Conservation (phyloP, 345 rosid species). For the Draba incana region DNA sequence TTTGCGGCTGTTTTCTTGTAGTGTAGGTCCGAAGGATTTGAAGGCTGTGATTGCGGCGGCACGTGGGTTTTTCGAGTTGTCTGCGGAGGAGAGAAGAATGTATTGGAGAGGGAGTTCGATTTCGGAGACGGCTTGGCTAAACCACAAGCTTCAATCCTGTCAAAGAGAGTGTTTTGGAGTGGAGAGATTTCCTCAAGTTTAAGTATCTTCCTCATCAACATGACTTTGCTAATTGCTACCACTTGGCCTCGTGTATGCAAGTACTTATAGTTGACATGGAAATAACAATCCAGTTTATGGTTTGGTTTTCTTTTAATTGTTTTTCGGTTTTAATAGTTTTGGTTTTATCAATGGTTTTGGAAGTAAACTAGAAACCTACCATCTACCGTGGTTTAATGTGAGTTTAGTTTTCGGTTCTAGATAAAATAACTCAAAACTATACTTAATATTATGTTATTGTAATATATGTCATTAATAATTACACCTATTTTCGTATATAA, state of each 20-base stretch:
- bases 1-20: no score
- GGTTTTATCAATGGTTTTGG: no score
- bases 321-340: no score
- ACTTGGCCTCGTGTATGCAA: conserved; percentile 41
- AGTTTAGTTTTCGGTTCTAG: no score
- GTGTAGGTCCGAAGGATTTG: conserved; percentile 35
- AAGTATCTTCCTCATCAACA: conserved; percentile 35
- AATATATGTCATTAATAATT: no score
- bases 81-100: conserved; percentile 43
- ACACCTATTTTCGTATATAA: no score
- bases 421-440: no score
- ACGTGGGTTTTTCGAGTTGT: conserved; percentile 44
- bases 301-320: not conserved
- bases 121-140: conserved; percentile 42
- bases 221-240: conserved; percentile 17
- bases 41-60: conserved; percentile 41
- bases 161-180: conserved; percentile 43
- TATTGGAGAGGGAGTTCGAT: conserved; percentile 46
- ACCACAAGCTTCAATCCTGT: conserved; percentile 42
- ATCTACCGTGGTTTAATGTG: no score
- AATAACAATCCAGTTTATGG: not conserved
- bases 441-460: no score
- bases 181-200: conserved; percentile 56
- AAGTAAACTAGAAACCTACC: no score
- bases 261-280: conserved; percentile 30